Percentiles rank a stretch among this genome's conserved stretches.
These are phyloP conservation scores for Planoprotostelium fungivorum DNA, from an alignment of 78 protist genomes.

Conservation along the genomic window DNA sequence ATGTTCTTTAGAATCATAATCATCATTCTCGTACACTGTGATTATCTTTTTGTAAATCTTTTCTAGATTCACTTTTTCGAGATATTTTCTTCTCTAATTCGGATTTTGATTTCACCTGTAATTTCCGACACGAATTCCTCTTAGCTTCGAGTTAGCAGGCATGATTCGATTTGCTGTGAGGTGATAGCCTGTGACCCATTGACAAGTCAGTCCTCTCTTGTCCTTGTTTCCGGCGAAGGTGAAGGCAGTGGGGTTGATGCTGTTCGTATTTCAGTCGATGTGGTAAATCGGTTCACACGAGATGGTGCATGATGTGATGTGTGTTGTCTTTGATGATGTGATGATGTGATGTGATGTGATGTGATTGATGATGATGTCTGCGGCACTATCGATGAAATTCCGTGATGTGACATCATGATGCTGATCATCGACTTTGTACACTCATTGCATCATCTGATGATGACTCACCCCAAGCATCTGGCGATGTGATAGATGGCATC, in stretches of 20 bases:
- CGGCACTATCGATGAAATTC: constrained; percentile 7
- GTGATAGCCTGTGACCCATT: constrained; percentile 43
- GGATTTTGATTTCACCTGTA: background rate
- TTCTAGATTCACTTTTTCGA: too few relatives aligned
- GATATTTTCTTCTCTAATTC: too few relatives aligned
- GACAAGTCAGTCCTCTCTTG: constrained; percentile 77
- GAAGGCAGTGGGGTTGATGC: constrained; percentile 20
- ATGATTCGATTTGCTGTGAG: constrained; percentile 12
- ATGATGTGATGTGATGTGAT: background rate
- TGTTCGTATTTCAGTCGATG: background rate
- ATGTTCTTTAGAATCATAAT: background rate
- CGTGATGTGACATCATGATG: too few relatives aligned
- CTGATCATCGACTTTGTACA: too few relatives aligned
- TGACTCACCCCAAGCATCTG: background rate
- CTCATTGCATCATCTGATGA: too few relatives aligned
- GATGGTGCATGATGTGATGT: background rate
- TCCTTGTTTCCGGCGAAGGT: constrained; percentile 78
- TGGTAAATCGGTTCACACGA: background rate
- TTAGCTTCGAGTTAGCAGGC: constrained; percentile 15
- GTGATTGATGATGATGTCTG: too few relatives aligned
- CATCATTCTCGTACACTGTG: too few relatives aligned
- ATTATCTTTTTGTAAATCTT: too few relatives aligned
- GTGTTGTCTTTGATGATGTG: background rate
- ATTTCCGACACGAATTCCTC: background rate
- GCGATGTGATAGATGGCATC: constrained; percentile 12